Evolutionary conservation across 2,329 filamentous ascomycete genomes (phyloP).

Genomic region (Aspergillus costaricaensis): DNA sequence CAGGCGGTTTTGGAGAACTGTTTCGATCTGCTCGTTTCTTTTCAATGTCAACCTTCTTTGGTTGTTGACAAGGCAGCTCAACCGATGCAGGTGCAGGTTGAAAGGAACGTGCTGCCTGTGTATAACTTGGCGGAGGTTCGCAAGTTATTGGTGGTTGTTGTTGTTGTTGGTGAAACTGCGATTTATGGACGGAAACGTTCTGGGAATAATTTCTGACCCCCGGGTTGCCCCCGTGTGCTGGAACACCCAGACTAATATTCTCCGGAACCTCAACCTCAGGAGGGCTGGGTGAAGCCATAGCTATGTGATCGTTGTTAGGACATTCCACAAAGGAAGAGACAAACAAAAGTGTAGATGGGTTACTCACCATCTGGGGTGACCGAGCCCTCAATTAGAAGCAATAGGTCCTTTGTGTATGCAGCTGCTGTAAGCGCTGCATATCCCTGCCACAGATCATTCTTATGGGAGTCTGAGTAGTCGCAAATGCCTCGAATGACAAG

Average conservation of each 20-base stretch:
- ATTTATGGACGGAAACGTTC: too few relatives aligned
- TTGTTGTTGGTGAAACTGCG: too few relatives aligned
- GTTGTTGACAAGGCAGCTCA: neutral
- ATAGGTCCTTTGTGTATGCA: conserved; percentile 13
- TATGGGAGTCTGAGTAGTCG: conserved; percentile 16
- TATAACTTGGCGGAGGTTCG: neutral
- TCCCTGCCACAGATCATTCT: conserved; percentile 13
- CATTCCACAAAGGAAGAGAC: neutral
- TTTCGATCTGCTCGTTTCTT: neutral
- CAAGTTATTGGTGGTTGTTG: too few relatives aligned
- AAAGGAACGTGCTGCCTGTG: neutral
- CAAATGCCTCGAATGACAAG: conserved; percentile 13
- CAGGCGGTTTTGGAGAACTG: neutral
- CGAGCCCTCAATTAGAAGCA: neutral
- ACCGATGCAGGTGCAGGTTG: neutral
- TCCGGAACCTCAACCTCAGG: neutral
- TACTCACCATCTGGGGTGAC: neutral
- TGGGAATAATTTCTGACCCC: too few relatives aligned
- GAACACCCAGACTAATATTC: neutral
- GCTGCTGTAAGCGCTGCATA: conserved; percentile 13
- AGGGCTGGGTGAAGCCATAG: neutral
- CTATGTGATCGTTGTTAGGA: neutral
- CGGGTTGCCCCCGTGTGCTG: neutral
- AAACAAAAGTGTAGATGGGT: neutral
- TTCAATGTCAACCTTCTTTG: too few relatives aligned